These are phyloP conservation scores for Entomortierella lignicola DNA, from an alignment of 192 early-diverging fungal genomes.

Conservation along the genomic window DNA sequence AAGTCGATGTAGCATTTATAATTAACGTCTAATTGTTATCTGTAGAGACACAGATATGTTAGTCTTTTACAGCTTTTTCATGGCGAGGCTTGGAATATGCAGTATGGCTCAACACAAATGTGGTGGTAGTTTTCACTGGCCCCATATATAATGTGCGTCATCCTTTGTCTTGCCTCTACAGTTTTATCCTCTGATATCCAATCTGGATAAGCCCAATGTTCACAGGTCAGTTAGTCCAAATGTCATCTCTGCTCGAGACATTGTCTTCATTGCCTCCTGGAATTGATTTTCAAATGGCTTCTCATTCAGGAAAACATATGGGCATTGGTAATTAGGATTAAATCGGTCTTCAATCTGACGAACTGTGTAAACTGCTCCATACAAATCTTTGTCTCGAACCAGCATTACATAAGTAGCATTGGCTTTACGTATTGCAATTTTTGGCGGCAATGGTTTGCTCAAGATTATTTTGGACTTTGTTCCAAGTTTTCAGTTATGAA, in stretches of 20 bases:
- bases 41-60: too few species aligned
- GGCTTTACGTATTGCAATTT: slow-evolving; percentile 12
- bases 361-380: slow-evolving; percentile 69
- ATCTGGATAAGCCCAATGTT: slow-evolving; percentile 84
- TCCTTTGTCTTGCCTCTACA: too few species aligned
- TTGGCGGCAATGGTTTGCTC: slow-evolving; percentile 9
- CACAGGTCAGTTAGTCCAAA: slow-evolving; percentile 74
- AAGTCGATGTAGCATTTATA: too few species aligned
- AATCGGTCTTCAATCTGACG: slow-evolving; percentile 85
- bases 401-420: slow-evolving; percentile 84
- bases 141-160: too few species aligned
- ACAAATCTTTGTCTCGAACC: slow-evolving; percentile 76
- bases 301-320: slow-evolving; percentile 91
- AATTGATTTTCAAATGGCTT: slow-evolving; percentile 79
- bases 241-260: slow-evolving; percentile 68
- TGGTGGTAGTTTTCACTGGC: too few species aligned
- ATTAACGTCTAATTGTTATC: too few species aligned
- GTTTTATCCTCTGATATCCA: too few species aligned
- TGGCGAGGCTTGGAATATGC: too few species aligned
- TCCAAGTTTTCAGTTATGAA: too few species aligned
- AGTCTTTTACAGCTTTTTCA: too few species aligned
- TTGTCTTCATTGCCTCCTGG: slow-evolving; percentile 60
- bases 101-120: too few species aligned
- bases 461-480: slow-evolving; percentile 1
- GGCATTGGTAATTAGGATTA: slow-evolving; percentile 83